Percentiles rank a stretch among this genome's conserved stretches.
phyloP scores from a whole-genome alignment of 805 yeast species.

The Candida anglica region DNA sequence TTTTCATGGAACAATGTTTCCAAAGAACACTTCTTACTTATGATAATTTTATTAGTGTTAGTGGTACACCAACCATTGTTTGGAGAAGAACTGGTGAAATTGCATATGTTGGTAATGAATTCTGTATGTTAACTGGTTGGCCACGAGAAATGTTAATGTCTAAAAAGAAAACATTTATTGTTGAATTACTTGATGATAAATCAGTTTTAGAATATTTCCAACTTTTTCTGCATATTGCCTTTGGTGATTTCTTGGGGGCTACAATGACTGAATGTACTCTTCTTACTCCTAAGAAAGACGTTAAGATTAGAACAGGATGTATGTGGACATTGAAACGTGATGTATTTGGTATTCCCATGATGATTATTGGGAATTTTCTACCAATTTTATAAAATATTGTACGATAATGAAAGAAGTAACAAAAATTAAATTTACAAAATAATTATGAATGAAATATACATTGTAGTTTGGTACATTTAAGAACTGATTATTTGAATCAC shows the following conservation, averaged over 20 bases:
- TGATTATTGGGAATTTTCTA: conserved; percentile 90
- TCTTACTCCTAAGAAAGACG: conserved; percentile 49
- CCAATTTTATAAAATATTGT: conserved; percentile 49
- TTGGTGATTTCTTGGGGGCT: conserved; percentile 82
- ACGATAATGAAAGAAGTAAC: background rate
- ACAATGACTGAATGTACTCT: conserved; percentile 86
- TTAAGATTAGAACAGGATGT: conserved; percentile 70
- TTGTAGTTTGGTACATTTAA: too few species aligned
- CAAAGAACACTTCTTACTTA: conserved; percentile 89
- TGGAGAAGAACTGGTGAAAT: conserved; percentile 97
- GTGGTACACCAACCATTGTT: conserved; percentile 92
- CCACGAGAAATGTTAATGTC: conserved; percentile 59
- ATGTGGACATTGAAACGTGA: conserved; percentile 93
- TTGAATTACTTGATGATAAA: conserved; percentile 81
- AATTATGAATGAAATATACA: too few species aligned
- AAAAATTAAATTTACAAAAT: background rate
- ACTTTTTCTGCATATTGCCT: conserved; percentile 77
- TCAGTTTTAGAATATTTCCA: conserved; percentile 87
- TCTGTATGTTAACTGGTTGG: conserved; percentile 91
- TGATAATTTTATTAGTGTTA: conserved; percentile 74
- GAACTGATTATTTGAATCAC: too few species aligned
- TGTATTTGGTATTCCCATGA: conserved; percentile 95
- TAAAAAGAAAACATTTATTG: conserved; percentile 65
- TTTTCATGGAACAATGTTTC: conserved; percentile 94
- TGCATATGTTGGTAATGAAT: conserved; percentile 93